Evolutionary conservation across 805 yeast genomes (phyloP).

Genomic region (Maudiozyma turicensis): DNA sequence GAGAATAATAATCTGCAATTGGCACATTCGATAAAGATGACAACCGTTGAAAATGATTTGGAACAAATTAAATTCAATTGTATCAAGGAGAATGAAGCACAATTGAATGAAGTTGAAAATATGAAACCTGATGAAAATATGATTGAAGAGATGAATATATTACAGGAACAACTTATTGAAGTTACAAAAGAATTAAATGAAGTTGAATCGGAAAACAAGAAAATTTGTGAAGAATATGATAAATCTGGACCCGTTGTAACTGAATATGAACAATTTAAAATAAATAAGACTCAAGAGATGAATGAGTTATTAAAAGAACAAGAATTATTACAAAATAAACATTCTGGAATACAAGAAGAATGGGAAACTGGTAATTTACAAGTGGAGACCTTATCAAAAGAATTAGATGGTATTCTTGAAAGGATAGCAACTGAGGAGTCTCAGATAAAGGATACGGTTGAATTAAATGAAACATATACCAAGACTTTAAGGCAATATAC

Average conservation of each 20-base stretch:
- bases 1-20: constrained; percentile 15
- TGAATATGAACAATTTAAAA: constrained; percentile 15
- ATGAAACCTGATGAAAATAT: constrained; percentile 25
- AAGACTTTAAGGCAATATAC: not conserved
- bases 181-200: constrained; percentile 8
- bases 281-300: constrained; percentile 12
- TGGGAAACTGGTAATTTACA: not conserved
- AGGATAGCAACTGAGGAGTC: not conserved
- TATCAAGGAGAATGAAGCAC: constrained; percentile 14
- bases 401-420: constrained; percentile 7
- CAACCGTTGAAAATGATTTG: constrained; percentile 17
- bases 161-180: constrained; percentile 19
- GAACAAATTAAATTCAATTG: constrained; percentile 11
- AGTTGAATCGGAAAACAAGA: constrained; percentile 10
- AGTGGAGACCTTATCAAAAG: not conserved
- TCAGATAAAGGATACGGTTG: not conserved
- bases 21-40: constrained; percentile 15
- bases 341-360: not conserved
- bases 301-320: constrained; percentile 15
- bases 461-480: not conserved
- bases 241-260: constrained; percentile 8
- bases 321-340: not conserved
- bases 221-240: constrained; percentile 7
- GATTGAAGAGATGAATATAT: constrained; percentile 20
- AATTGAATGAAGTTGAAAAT: constrained; percentile 19